Evolutionary conservation across 495 filamentous ascomycete genomes (phyloP).

Genomic region (Penicillium chermesinum): DNA sequence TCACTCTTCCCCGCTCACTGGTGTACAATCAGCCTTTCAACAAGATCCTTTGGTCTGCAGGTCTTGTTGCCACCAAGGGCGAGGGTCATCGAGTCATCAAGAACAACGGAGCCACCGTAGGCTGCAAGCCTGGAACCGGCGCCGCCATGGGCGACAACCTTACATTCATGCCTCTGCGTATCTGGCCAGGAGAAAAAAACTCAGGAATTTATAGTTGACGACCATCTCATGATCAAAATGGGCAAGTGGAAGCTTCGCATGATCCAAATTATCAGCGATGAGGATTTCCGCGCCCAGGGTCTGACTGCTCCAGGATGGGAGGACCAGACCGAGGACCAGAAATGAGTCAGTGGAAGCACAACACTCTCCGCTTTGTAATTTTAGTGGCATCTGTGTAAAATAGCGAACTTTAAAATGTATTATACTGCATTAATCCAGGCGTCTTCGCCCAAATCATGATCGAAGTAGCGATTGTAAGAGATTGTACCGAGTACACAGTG

Average conservation of each 20-base stretch:
- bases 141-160: conserved; percentile 54
- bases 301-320: conserved; percentile 44
- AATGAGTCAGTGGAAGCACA: neutral
- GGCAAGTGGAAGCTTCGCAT: conserved; percentile 80
- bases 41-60: conserved; percentile 61
- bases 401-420: conserved; percentile 13
- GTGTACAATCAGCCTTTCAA: conserved; percentile 57
- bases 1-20: conserved; percentile 62
- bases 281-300: conserved; percentile 51
- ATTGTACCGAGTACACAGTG: neutral
- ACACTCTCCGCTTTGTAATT: conserved; percentile 15
- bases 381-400: conserved; percentile 12
- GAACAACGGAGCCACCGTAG: conserved; percentile 60
- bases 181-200: conserved; percentile 55
- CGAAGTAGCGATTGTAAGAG: neutral
- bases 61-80: conserved; percentile 57
- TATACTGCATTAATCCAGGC: conserved; percentile 9
- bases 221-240: conserved; percentile 60
- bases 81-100: conserved; percentile 62
- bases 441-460: no score
- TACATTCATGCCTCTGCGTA: conserved; percentile 56
- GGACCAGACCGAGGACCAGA: neutral
- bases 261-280: conserved; percentile 65
- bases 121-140: conserved; percentile 49
- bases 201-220: conserved; percentile 57